Evolutionary conservation across 345 rosid species (phyloP).

Genomic region (Hibiscus mutabilis): DNA sequence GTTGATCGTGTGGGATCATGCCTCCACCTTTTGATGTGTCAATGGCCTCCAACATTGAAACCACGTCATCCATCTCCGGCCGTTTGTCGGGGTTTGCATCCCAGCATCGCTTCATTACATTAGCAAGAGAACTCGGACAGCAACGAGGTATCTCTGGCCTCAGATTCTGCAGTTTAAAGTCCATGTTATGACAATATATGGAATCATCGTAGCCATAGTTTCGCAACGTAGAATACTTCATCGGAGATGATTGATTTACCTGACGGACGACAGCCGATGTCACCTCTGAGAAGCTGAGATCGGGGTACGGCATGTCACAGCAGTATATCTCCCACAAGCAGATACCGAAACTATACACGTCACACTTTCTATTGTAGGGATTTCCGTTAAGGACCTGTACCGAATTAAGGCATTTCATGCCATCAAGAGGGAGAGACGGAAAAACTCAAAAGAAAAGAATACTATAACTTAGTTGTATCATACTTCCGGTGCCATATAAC

Average conservation of each 20-base stretch:
- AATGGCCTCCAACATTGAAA: constrained; percentile 71
- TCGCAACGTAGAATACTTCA: neutral
- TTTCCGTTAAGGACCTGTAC: constrained; percentile 83
- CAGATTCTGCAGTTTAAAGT: constrained; percentile 46
- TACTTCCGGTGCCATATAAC: constrained; percentile 99
- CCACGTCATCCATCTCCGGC: constrained; percentile 95
- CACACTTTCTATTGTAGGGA: constrained; percentile 88
- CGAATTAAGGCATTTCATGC: constrained; percentile 1
- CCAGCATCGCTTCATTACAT: constrained; percentile 97
- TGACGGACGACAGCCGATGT: constrained; percentile 96
- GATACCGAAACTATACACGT: constrained; percentile 95
- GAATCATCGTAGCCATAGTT: neutral
- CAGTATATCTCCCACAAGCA: constrained; percentile 98
- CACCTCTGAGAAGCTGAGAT: constrained; percentile 94
- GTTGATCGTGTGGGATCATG: constrained; percentile 86
- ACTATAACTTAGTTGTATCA: neutral
- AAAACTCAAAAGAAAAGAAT: neutral
- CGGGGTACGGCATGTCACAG: constrained; percentile 98
- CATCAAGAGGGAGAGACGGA: neutral
- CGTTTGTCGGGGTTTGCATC: constrained; percentile 90
- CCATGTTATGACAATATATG: neutral
- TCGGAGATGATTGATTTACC: constrained; percentile 31
- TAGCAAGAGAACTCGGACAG: constrained; percentile 80
- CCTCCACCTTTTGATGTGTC: constrained; percentile 97
- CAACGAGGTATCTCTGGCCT: constrained; percentile 98